Conservation (phyloP, 176 grass and related monocot species). For the Puccinellia tenuiflora region DNA sequence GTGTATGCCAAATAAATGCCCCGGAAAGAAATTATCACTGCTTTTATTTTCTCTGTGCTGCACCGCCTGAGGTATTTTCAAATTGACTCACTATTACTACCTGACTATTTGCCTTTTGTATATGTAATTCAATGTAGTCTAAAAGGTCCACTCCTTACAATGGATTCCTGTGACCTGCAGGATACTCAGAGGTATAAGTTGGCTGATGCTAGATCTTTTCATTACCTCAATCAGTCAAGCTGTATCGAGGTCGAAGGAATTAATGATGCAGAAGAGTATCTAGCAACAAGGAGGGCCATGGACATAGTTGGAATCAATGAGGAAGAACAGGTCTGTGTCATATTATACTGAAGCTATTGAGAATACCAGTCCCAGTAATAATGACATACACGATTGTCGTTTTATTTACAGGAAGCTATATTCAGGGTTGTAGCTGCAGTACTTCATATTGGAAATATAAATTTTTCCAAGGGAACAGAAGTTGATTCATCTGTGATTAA, state of each 20-base stretch:
- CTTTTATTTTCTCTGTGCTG: constrained; percentile 94
- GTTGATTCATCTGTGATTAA: constrained; percentile 93
- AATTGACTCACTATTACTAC: constrained; percentile 8
- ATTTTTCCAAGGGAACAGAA: constrained; percentile 92
- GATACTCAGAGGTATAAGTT: constrained; percentile 76
- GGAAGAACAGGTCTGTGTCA: constrained; percentile 68
- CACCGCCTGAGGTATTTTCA: constrained; percentile 71
- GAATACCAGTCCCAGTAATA: constrained; percentile 23
- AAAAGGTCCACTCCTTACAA: constrained; percentile 2
- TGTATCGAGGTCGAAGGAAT: constrained; percentile 94
- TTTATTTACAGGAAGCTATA: constrained; percentile 80
- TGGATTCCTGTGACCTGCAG: constrained; percentile 38
- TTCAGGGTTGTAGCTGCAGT: constrained; percentile 95
- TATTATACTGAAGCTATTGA: constrained; percentile 20
- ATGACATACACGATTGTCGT: background rate
- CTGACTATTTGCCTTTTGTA: background rate
- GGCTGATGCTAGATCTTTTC: constrained; percentile 64
- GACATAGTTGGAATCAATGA: constrained; percentile 98
- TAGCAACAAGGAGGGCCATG: constrained; percentile 99
- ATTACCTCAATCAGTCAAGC: constrained; percentile 95
- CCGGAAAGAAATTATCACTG: constrained; percentile 99
- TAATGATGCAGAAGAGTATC: constrained; percentile 95
- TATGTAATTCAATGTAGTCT: background rate
- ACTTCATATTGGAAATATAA: constrained; percentile 98
- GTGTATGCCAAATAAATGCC: constrained; percentile 95